Evolutionary conservation across 768 basidiomycete genomes (phyloP), one percentile per base, ranked within the genome.

Genomic region (Trametes coccinea): DNA sequence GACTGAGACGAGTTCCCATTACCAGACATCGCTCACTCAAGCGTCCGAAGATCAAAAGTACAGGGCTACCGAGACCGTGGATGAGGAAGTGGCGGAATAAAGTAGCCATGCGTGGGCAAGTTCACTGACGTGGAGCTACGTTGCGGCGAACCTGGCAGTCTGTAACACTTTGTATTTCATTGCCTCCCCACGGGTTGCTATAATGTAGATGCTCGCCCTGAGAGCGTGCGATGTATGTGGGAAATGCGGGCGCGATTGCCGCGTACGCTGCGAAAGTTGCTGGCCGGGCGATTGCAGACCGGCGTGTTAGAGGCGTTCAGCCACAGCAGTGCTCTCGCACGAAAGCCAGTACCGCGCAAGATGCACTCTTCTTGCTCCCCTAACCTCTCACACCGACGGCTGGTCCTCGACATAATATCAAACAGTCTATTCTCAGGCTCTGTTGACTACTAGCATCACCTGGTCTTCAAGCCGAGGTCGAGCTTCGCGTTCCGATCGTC

Each of bases 1-100:
- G 77, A 92, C 90, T 37, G 95, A 98, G 70, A 98, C 95, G 17
- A 94, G 93, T 72, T 89, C 93, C 43, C 93, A 94, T 69, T 88
- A 87, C 76, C 95, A 97, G 71, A 90, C 82, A n/a, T 77, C 78
- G 65, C 79, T 95, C 62, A 95, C 93, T 11, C 81, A 80, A 54
- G 80, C 83, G 34, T 87, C 91, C 22, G 92, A 90, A 71, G 93
- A 95, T 70, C 93, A 95, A 71, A 85, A 85, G 67, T 93, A 87
- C 72, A 83, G 85, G 64, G 86, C 89, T 4, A 75, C 74, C n/a
- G 69, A 69, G 44, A 72, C 60, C 34, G 79, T 70, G n/a, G 78
- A 68, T 54, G 78, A 70, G 13, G 78, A 66, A 52, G 48, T 45
- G 9, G 34, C n/a, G 56, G 37, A 46, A 17, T 59, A 48, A 17